Percentiles rank a stretch among this genome's conserved stretches.
These are phyloP conservation scores for Panus rudis DNA, from an alignment of 768 basidiomycete species.

Conservation along the genomic window DNA sequence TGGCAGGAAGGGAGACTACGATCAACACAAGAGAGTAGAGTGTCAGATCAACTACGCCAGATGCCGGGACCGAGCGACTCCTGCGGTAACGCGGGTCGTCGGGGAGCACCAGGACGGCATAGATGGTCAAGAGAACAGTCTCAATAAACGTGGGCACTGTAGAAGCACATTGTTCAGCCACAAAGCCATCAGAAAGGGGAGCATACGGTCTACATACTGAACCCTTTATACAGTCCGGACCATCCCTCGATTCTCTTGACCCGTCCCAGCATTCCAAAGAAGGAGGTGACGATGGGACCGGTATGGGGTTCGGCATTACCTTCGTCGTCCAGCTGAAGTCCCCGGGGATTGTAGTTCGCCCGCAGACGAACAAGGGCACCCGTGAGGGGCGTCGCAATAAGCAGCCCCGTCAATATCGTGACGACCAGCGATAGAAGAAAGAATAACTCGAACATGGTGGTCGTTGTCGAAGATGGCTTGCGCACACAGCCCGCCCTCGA, in stretches of 20 bases:
- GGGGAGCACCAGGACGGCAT: slow-evolving; percentile 54
- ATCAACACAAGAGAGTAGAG: slow-evolving; percentile 60
- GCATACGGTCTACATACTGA: slow-evolving; percentile 35
- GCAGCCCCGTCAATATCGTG: slow-evolving; percentile 52
- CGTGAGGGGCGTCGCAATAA: slow-evolving; percentile 38
- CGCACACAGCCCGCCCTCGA: not conserved
- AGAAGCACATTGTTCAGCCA: slow-evolving; percentile 23
- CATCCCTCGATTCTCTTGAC: slow-evolving; percentile 73
- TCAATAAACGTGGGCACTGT: slow-evolving; percentile 43
- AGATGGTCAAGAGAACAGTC: slow-evolving; percentile 48
- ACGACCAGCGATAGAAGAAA: slow-evolving; percentile 39
- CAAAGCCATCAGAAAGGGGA: not conserved
- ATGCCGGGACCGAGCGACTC: slow-evolving; percentile 50
- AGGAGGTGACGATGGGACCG: slow-evolving; percentile 65
- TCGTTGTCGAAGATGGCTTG: slow-evolving; percentile 1
- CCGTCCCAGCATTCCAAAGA: slow-evolving; percentile 65
- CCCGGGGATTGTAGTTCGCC: slow-evolving; percentile 80
- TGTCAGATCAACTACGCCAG: slow-evolving; percentile 54
- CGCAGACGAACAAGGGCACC: slow-evolving; percentile 71
- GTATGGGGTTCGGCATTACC: slow-evolving; percentile 71
- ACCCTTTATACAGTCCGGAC: slow-evolving; percentile 74
- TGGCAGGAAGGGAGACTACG: slow-evolving; percentile 59
- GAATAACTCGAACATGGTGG: slow-evolving; percentile 23
- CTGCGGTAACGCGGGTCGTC: slow-evolving; percentile 51
- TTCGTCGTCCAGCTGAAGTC: slow-evolving; percentile 72